Evolutionary conservation across 2,329 filamentous ascomycete species (phyloP), one percentile per base, ranked within the genome.

Genomic region (Aspergillus udagawae): DNA sequence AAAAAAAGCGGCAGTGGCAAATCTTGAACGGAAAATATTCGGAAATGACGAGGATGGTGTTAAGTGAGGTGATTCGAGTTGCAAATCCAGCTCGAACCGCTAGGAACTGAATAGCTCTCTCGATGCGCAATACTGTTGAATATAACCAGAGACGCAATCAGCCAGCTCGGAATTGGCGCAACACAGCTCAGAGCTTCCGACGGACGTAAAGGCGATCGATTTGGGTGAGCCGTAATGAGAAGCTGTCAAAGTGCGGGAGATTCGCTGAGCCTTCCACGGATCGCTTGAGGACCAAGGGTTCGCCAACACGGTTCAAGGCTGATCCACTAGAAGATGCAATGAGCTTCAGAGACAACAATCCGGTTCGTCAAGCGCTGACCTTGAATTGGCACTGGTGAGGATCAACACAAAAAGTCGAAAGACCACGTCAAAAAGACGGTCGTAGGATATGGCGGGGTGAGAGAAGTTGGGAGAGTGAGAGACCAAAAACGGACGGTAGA

Each of bases 231-330:
- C 66, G 66, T 54, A 58, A 59, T 58, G 58, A 59, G 57, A 60
- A 66, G 68, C 67, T 66, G 66, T 70, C 67, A 67, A 67, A 67
- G 54, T 64, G 67, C 69, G 69, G 69, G 68, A 70, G 69, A 71
- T 69, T 66, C 56, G 57, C 67, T 67, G 62, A 56, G 58, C 41
- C 56, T 68, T 65, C 69, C 69, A 70, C 68, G 69, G 69, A 62
- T 70, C 66, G 48, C 44, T 38, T 47, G 58, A 63, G 60, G 57
- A 60, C 63, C 63, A 60, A 60, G 62, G 60, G 61, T 65, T 63
- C 65, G 56, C 56, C 45, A 14, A 56, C 52, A 59, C 54, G 52
- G 56, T 58, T 58, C 57, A 52, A 47, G 21, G 44, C 12, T 47
- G 44, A 23, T 47, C 44, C 54, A 42, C 47, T 50, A 29, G 55